A percentile compares a stretch with the other conserved stretches of the same genome.
Evolutionary conservation across 192 early-diverging fungal species (phyloP).

Genomic region (Pilaira anomala): DNA sequence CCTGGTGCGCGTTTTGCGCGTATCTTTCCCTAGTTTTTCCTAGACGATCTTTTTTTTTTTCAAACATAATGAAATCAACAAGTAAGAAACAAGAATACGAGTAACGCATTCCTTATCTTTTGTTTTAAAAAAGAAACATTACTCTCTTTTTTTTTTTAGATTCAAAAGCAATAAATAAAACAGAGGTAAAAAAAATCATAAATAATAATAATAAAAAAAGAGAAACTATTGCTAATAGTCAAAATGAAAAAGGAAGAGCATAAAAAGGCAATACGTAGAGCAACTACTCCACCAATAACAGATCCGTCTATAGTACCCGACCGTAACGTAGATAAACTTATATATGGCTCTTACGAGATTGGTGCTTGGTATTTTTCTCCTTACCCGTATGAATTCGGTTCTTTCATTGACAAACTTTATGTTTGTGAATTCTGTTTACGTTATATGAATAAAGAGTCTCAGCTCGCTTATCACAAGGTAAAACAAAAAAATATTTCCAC

Average conservation of each 20-base stretch:
- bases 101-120: no score
- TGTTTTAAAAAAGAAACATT: no score
- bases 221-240: not conserved
- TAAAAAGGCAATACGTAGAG: slow-evolving; percentile 11
- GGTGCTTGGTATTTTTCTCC: slow-evolving; percentile 93
- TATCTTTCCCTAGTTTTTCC: no score
- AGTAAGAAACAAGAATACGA: no score
- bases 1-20: no score
- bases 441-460: slow-evolving; percentile 79
- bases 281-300: slow-evolving; percentile 1
- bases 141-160: no score
- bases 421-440: slow-evolving; percentile 93
- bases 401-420: slow-evolving; percentile 63
- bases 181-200: no score
- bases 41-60: no score
- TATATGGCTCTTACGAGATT: slow-evolving; percentile 83
- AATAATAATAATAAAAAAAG: no score
- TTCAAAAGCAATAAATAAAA: not conserved
- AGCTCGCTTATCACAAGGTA: slow-evolving; percentile 65
- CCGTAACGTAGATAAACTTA: slow-evolving; percentile 48
- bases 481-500: not conserved
- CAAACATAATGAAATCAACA: no score
- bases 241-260: not conserved
- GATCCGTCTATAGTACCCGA: slow-evolving; percentile 16
- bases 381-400: slow-evolving; percentile 85